Evolutionary conservation across 805 yeast genomes (phyloP).

Genomic region (Nadsonia fulvescens): DNA sequence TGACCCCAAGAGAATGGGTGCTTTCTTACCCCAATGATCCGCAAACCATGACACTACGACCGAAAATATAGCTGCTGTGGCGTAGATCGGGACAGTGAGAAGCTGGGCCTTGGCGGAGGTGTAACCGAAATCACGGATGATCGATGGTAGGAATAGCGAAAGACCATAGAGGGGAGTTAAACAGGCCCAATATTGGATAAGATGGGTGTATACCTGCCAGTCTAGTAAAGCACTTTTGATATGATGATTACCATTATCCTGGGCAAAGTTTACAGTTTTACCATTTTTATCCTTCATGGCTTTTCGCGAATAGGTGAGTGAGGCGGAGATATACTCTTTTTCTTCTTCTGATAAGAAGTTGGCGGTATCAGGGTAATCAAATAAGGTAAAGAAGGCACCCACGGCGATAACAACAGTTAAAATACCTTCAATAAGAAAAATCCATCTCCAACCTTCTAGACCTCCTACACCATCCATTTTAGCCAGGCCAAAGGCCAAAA

Average conservation of each 20-base stretch:
- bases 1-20: conserved; percentile 13
- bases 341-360: conserved; percentile 27
- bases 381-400: conserved; percentile 19
- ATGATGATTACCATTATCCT: conserved; percentile 27
- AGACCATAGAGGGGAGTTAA: conserved; percentile 41
- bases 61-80: conserved; percentile 18
- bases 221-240: conserved; percentile 30
- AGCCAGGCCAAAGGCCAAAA: conserved; percentile 23
- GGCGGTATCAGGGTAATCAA: conserved; percentile 38
- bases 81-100: conserved; percentile 28
- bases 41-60: conserved; percentile 10
- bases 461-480: conserved; percentile 22
- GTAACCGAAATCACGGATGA: conserved; percentile 34
- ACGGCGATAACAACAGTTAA: conserved; percentile 19
- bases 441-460: conserved; percentile 32
- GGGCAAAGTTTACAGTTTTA: conserved; percentile 23
- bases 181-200: conserved; percentile 33
- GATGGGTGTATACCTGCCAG: conserved; percentile 30
- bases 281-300: conserved; percentile 20
- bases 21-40: conserved; percentile 20
- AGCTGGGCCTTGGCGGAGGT: conserved; percentile 39
- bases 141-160: conserved; percentile 41
- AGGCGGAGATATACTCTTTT: conserved; percentile 22
- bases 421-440: conserved; percentile 32
- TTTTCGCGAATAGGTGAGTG: neutral